Conservation (phyloP, 2,329 filamentous ascomycete species). For the Cladosporium cucumerinum region DNA sequence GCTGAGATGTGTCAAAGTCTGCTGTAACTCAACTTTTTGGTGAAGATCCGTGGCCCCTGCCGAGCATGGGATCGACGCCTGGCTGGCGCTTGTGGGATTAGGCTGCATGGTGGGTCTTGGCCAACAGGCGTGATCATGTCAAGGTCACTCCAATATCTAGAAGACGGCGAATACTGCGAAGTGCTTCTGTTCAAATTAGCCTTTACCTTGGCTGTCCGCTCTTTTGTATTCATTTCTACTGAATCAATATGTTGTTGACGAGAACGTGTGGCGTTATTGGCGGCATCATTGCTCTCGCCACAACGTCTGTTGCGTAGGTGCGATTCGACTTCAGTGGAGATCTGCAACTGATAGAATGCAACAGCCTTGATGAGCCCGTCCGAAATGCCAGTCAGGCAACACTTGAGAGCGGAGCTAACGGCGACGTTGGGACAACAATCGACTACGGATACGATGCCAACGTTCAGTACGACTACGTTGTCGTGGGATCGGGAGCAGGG, state of each 20-base stretch:
- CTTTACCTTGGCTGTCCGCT: slow-evolving; percentile 10
- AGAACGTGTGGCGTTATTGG: not conserved
- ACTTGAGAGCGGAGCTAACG: not conserved
- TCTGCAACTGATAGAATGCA: not conserved
- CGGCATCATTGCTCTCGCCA: not conserved
- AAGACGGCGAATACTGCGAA: not conserved
- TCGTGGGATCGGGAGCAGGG: slow-evolving; percentile 61
- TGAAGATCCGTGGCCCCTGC: not conserved
- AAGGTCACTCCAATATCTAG: not conserved
- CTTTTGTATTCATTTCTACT: not conserved
- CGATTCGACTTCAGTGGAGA: not conserved
- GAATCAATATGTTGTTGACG: not conserved
- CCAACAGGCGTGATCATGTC: not conserved
- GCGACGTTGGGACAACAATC: not conserved
- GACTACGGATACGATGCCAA: slow-evolving; percentile 6
- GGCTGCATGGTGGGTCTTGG: not conserved
- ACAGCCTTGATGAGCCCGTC: not conserved
- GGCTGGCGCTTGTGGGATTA: not conserved
- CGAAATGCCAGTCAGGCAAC: not conserved
- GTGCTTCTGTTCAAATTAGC: not conserved
- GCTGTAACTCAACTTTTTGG: not conserved
- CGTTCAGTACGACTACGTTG: slow-evolving; percentile 56
- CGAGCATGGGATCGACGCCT: not conserved
- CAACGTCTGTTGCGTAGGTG: not conserved
- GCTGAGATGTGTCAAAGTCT: not conserved